Percentiles rank a stretch among this genome's conserved stretches.
These are phyloP conservation scores for Penicillium malachiteum DNA, from an alignment of 495 filamentous ascomycete species.

Conservation along the genomic window DNA sequence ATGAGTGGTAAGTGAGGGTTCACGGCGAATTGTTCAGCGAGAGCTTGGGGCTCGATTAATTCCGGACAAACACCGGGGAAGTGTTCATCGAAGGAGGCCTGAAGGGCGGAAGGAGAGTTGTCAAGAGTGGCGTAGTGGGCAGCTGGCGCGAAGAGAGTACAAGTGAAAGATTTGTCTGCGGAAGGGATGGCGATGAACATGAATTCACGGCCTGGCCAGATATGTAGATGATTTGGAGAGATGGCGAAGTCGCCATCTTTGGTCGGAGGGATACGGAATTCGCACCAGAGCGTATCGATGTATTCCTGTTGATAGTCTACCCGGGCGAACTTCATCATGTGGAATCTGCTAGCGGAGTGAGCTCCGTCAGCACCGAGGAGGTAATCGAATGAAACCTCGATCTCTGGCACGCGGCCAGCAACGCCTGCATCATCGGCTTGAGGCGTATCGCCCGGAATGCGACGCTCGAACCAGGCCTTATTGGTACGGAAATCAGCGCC, in stretches of 20 bases:
- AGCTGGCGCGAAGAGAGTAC: slow-evolving; percentile 84
- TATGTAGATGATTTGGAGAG: slow-evolving; percentile 90
- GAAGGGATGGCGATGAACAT: slow-evolving; percentile 99
- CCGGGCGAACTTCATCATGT: slow-evolving; percentile 88
- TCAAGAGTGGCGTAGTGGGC: slow-evolving; percentile 52
- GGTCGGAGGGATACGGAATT: slow-evolving; percentile 76
- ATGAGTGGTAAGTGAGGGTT: slow-evolving; percentile 93
- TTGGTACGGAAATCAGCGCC: slow-evolving; percentile 77
- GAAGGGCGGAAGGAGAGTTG: slow-evolving; percentile 52
- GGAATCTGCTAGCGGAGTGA: slow-evolving; percentile 83
- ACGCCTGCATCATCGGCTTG: slow-evolving; percentile 26
- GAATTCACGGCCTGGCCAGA: slow-evolving; percentile 88
- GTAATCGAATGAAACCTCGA: slow-evolving; percentile 82
- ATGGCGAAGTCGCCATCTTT: slow-evolving; percentile 64
- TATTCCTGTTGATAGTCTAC: slow-evolving; percentile 94
- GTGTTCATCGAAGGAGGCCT: slow-evolving; percentile 70
- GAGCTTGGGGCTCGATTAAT: slow-evolving; percentile 68
- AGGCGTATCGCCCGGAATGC: slow-evolving; percentile 32
- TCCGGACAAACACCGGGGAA: slow-evolving; percentile 84
- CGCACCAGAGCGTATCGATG: slow-evolving; percentile 96
- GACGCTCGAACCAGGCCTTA: slow-evolving; percentile 83
- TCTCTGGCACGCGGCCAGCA: slow-evolving; percentile 49
- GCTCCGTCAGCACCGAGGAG: slow-evolving; percentile 96
- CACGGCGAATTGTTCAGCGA: slow-evolving; percentile 65
- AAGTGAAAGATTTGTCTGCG: slow-evolving; percentile 87